Conservation (phyloP, 257 asterid genomes). For the Plantago ovata region DNA sequence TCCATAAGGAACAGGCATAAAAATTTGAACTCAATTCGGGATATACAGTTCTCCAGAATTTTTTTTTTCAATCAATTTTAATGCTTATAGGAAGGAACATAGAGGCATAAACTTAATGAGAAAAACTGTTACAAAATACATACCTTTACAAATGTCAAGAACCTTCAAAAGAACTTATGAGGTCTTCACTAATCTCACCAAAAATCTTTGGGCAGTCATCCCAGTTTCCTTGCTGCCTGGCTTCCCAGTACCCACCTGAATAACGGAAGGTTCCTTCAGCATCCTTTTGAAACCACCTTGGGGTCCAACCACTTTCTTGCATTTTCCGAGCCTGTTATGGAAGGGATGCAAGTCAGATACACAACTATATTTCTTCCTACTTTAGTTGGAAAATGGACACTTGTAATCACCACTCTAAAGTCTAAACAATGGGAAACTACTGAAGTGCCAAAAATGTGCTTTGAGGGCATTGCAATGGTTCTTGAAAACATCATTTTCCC, state of each 20-base stretch:
- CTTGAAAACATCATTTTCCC: background rate
- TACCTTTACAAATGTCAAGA: conserved; percentile 45
- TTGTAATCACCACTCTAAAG: background rate
- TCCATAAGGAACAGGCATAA: too few relatives aligned
- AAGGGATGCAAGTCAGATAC: background rate
- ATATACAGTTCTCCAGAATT: background rate
- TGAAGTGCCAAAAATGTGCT: background rate
- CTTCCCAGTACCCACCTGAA: conserved; percentile 87
- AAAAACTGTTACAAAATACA: background rate
- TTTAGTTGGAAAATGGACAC: conserved; percentile 2
- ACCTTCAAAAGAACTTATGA: conserved; percentile 33
- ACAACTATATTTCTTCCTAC: background rate
- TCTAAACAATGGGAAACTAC: background rate
- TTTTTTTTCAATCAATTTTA: background rate
- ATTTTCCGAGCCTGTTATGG: conserved; percentile 74
- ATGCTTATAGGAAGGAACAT: background rate
- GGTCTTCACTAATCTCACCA: conserved; percentile 61
- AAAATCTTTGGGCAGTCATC: conserved; percentile 70
- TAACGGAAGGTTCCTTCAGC: conserved; percentile 63
- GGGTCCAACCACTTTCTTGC: conserved; percentile 95
- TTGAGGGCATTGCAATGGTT: background rate
- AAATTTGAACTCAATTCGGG: background rate
- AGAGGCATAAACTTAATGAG: background rate
- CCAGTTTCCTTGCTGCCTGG: conserved; percentile 71
- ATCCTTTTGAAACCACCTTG: conserved; percentile 71